Evolutionary conservation across 1,139 yeast genomes (phyloP).

Genomic region (Kurtzmaniella quercitrusa): DNA sequence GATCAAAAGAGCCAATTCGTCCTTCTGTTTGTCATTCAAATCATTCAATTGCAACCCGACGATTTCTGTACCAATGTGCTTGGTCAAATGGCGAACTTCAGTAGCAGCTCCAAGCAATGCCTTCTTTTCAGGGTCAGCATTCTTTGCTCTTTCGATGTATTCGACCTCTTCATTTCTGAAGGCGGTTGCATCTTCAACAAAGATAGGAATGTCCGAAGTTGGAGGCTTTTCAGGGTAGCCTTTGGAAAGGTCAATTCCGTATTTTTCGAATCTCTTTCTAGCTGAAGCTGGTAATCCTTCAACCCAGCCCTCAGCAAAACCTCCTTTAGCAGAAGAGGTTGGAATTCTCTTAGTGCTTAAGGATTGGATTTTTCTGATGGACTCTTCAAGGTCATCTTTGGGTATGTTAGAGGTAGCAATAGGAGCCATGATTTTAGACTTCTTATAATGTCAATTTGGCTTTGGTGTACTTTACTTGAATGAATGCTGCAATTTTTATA

Average conservation of each 20-base stretch:
- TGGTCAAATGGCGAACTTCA: constrained; percentile 16
- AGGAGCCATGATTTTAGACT: constrained; percentile 5
- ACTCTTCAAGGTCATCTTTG: constrained; percentile 6
- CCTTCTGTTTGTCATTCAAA: constrained; percentile 19
- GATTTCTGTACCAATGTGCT: constrained; percentile 18
- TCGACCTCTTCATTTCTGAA: constrained; percentile 14
- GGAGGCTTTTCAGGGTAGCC: constrained; percentile 43
- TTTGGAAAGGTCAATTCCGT: constrained; percentile 35
- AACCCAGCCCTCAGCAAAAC: constrained; percentile 14
- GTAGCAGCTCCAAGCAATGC: constrained; percentile 18
- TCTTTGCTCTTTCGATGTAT: constrained; percentile 14
- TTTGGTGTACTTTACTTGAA: not conserved
- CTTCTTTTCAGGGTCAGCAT: constrained; percentile 19
- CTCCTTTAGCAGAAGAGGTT: constrained; percentile 10
- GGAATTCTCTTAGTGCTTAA: constrained; percentile 3
- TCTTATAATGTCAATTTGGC: not conserved
- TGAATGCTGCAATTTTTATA: not conserved
- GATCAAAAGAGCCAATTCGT: constrained; percentile 41
- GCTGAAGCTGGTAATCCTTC: constrained; percentile 33
- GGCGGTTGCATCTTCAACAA: constrained; percentile 13
- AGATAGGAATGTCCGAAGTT: constrained; percentile 13
- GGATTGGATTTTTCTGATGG: constrained; percentile 4
- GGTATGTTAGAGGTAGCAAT: constrained; percentile 3
- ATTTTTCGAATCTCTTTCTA: constrained; percentile 25
- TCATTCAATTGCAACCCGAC: constrained; percentile 18